Evolutionary conservation across 2,329 filamentous ascomycete genomes (phyloP).

Genomic region (Penicillium polonicum): DNA sequence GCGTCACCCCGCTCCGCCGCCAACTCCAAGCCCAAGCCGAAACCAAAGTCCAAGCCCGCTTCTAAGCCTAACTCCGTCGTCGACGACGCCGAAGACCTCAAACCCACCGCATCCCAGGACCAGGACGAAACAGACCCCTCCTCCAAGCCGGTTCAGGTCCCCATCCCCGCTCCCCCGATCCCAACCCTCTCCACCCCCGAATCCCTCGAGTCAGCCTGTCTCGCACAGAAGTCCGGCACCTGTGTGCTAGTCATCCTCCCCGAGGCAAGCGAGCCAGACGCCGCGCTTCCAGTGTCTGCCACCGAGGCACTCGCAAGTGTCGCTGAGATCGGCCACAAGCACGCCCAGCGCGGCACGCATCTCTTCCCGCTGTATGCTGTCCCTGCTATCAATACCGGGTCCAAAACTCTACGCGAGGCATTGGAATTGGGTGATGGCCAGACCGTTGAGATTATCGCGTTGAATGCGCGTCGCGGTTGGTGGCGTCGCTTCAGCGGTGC

Average conservation of each 20-base stretch:
- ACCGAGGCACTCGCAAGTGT: constrained; percentile 62
- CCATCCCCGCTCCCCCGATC: constrained; percentile 62
- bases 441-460: constrained; percentile 68
- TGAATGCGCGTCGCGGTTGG: constrained; percentile 85
- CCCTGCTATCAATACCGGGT: constrained; percentile 60
- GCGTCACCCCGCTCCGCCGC: constrained; percentile 42
- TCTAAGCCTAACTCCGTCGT: constrained; percentile 49
- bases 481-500: constrained; percentile 67
- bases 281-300: constrained; percentile 44
- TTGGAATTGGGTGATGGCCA: constrained; percentile 60
- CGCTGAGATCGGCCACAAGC: constrained; percentile 73
- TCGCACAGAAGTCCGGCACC: constrained; percentile 72
- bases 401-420: constrained; percentile 55
- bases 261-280: constrained; percentile 50
- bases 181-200: constrained; percentile 62
- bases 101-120: constrained; percentile 52
- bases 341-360: constrained; percentile 63
- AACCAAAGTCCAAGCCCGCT: constrained; percentile 46
- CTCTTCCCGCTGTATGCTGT: constrained; percentile 84
- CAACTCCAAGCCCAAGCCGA: constrained; percentile 40
- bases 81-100: constrained; percentile 35
- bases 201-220: constrained; percentile 68
- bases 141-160: constrained; percentile 47
- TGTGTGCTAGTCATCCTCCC: constrained; percentile 78
- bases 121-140: constrained; percentile 30